phyloP scores from a whole-genome alignment of 805 yeast genomes.

The Candida stauntonica region DNA sequence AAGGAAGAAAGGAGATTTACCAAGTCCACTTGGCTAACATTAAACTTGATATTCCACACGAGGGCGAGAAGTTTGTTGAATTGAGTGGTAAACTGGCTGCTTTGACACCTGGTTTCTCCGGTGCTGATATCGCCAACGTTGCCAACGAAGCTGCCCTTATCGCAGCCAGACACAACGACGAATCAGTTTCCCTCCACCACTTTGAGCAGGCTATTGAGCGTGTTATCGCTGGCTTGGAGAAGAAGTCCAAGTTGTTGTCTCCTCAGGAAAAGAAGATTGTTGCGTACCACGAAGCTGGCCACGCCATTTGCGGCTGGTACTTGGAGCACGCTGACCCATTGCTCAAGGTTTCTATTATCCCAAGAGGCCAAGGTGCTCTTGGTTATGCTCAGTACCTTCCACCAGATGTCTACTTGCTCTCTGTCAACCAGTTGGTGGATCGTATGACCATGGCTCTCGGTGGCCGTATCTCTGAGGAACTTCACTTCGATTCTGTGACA shows the following conservation, averaged over 20 bases:
- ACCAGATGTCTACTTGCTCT: slow-evolving; percentile 78
- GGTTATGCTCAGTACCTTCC: slow-evolving; percentile 98
- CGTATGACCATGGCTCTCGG: slow-evolving; percentile 97
- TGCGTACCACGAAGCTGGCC: slow-evolving; percentile 99
- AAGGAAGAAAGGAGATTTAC: slow-evolving; percentile 91
- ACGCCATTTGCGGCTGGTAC: slow-evolving; percentile 98
- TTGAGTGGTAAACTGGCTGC: slow-evolving; percentile 90
- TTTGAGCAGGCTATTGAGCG: slow-evolving; percentile 97
- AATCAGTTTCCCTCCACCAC: slow-evolving; percentile 67
- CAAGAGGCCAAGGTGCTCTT: slow-evolving; percentile 94
- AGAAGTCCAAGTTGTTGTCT: slow-evolving; percentile 76
- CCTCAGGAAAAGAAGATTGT: slow-evolving; percentile 86
- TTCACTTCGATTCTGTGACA: slow-evolving; percentile 87
- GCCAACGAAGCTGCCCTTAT: slow-evolving; percentile 97
- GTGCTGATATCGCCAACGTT: slow-evolving; percentile 97
- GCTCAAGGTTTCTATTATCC: slow-evolving; percentile 92
- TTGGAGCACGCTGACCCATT: slow-evolving; percentile 89
- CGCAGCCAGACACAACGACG: slow-evolving; percentile 81
- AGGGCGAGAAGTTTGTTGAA: slow-evolving; percentile 40
- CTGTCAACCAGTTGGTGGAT: slow-evolving; percentile 74
- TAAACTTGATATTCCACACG: slow-evolving; percentile 46
- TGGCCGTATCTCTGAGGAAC: slow-evolving; percentile 94
- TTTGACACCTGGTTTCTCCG: slow-evolving; percentile 95
- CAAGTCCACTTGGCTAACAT: slow-evolving; percentile 77
- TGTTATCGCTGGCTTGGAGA: slow-evolving; percentile 93